Base-by-base conservation (phyloP, 306 rosid genomes). In the Hippophae gyantsensis region DNA sequence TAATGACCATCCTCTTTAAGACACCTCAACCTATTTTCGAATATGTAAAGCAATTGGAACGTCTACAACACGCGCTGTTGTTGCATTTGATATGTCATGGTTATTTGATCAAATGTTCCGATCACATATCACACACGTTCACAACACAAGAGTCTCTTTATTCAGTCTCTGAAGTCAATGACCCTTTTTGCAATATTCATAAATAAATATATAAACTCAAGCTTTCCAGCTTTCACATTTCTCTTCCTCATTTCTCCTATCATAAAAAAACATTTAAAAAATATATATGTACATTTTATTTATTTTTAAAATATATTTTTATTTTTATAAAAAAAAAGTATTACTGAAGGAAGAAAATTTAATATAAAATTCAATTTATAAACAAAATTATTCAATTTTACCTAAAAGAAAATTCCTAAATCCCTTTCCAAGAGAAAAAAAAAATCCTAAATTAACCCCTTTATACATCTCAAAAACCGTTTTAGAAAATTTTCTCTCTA, bases 141-240 rank as follows among this genome's bases (percentile, higher is more conserved):
- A 27, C 13, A 27, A 53, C 43, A 41, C 7, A 42, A 54, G 62
- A 70, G 75, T 65, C 67, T 55, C 58, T n/a, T 32, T 54, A 32
- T 72, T 65, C 66, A 42, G 52, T 74, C 68, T 70, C 80, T 63
- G 69, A 77, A 85, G 88, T 82, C 88, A 82, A 85, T 77, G 84
- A 63, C 48, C 42, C 65, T 52, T 45, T 18, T 60, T 2, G 63
- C 38, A 2, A 2, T 32, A 32, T 13, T 10, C 7, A 40, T 43
- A 13, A 55, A 3, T 13, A 12, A 48, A 7, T 9, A 7, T 5
- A 54, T 41, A 8, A 0, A 56, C 51, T 55, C 44, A 11, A 52
- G 14, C 9, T 10, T 14, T 18, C 23, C 23, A 18, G 23, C 23
- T 18, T 18, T 18, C 23, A 18, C 23, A 18, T 18, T 18, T 0